phyloP scores from a whole-genome alignment of 2,329 filamentous ascomycete species.

The Fusarium sp. region DNA sequence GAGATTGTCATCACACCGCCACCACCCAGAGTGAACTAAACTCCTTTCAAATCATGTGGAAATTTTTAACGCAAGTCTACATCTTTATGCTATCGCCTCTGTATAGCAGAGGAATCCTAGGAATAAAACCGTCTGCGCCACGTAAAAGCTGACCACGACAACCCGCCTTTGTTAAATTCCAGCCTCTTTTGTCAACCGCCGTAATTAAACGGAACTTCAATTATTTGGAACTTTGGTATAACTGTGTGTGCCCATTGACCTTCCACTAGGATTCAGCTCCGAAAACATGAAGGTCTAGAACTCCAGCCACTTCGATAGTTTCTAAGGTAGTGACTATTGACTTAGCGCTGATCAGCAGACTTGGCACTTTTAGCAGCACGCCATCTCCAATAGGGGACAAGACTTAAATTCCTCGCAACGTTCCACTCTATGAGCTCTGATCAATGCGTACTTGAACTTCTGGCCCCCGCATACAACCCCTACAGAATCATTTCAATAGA shows the following conservation, averaged over 20 bases:
- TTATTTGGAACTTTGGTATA: background rate
- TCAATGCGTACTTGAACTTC: background rate
- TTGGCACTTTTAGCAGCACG: background rate
- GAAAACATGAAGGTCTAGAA: background rate
- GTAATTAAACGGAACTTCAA: too few relatives aligned
- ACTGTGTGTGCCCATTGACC: background rate
- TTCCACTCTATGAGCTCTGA: background rate
- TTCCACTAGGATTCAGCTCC: background rate
- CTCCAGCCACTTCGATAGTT: background rate
- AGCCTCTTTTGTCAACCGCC: background rate
- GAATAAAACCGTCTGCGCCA: too few relatives aligned
- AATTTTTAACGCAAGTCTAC: too few relatives aligned
- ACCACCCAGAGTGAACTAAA: background rate
- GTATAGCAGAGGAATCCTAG: too few relatives aligned
- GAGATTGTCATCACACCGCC: background rate
- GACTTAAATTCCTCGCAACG: background rate
- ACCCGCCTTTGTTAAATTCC: background rate
- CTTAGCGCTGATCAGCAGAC: background rate
- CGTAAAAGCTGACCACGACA: too few relatives aligned
- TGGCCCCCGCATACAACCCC: background rate
- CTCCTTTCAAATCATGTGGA: too few relatives aligned
- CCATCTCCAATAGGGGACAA: background rate
- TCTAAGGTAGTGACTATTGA: background rate
- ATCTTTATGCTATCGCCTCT: too few relatives aligned
- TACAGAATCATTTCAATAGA: background rate